Evolutionary conservation across 139 green algal species (phyloP).

Genomic region (Chlorella sorokiniana): DNA sequence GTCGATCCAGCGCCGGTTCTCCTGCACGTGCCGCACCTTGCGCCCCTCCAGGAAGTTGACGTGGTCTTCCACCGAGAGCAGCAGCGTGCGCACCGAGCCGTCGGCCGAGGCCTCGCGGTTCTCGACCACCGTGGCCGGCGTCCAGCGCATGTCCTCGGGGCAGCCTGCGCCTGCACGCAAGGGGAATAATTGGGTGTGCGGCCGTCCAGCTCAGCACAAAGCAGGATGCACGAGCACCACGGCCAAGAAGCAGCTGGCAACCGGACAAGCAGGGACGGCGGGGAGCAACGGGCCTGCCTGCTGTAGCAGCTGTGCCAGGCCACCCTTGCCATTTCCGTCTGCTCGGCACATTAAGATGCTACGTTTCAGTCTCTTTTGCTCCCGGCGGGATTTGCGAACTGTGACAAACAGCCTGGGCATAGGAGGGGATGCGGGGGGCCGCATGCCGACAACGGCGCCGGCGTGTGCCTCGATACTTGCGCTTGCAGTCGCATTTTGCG

Average conservation of each 20-base stretch:
- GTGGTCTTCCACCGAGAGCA: slow-evolving; percentile 50
- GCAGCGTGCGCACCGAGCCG: slow-evolving; percentile 46
- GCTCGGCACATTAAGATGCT: not conserved
- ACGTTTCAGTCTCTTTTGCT: too few relatives aligned
- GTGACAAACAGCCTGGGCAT: not conserved
- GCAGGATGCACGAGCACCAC: too few relatives aligned
- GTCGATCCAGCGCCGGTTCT: slow-evolving; percentile 69
- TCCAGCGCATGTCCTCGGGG: not conserved
- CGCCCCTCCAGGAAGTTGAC: slow-evolving; percentile 70
- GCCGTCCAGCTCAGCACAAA: too few relatives aligned
- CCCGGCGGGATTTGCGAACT: not conserved
- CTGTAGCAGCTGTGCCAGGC: not conserved
- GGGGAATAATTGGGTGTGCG: too few relatives aligned
- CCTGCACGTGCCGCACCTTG: slow-evolving; percentile 58
- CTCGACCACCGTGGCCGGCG: slow-evolving; percentile 49
- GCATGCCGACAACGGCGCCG: too few relatives aligned
- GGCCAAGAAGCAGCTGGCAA: not conserved
- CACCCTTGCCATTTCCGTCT: not conserved
- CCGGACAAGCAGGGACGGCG: not conserved
- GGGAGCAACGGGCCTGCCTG: not conserved
- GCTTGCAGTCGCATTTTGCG: too few relatives aligned
- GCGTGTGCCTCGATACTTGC: too few relatives aligned
- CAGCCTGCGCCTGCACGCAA: not conserved
- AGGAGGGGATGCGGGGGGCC: too few relatives aligned
- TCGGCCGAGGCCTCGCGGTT: slow-evolving; percentile 52